Evolutionary conservation across 768 basidiomycete genomes (phyloP).

Genomic region (Crucibulum laeve): DNA sequence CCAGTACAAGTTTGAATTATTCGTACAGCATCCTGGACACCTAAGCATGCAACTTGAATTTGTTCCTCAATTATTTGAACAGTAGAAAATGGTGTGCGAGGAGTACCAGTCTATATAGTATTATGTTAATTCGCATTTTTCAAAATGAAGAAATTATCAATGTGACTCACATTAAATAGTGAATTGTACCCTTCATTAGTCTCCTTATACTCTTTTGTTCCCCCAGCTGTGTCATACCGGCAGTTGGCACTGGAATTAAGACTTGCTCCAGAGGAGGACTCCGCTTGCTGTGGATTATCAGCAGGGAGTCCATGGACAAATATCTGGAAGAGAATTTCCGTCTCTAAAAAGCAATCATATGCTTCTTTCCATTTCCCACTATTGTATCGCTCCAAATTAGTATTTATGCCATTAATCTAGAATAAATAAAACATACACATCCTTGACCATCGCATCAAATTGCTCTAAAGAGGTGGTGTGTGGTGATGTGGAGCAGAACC

Average conservation of each 20-base stretch:
- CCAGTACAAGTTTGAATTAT: slow-evolving; percentile 16
- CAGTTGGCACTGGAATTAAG: slow-evolving; percentile 17
- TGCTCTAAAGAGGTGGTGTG: slow-evolving; percentile 24
- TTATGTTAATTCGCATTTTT: neutral
- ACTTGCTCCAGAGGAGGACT: slow-evolving; percentile 18
- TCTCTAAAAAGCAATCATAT: slow-evolving; percentile 18
- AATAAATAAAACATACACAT: slow-evolving; percentile 7
- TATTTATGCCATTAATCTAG: neutral
- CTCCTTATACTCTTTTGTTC: slow-evolving; percentile 12
- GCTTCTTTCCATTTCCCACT: slow-evolving; percentile 17
- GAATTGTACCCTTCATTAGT: slow-evolving; percentile 14
- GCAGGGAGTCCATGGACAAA: slow-evolving; percentile 18
- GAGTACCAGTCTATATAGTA: slow-evolving; percentile 4
- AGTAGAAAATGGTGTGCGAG: slow-evolving; percentile 6
- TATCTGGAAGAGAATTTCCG: slow-evolving; percentile 21
- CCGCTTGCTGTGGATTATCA: slow-evolving; percentile 29
- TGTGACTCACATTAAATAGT: slow-evolving; percentile 10
- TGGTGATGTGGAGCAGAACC: slow-evolving; percentile 25
- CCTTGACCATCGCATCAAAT: slow-evolving; percentile 18
- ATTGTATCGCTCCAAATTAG: slow-evolving; percentile 4
- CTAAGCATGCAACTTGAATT: slow-evolving; percentile 12
- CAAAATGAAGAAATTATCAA: neutral
- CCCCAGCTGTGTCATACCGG: slow-evolving; percentile 17
- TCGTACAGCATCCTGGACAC: slow-evolving; percentile 7
- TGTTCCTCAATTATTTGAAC: slow-evolving; percentile 8